These are phyloP conservation scores for Acacia acuminata DNA, from an alignment of 306 rosid species.

Conservation along the genomic window DNA sequence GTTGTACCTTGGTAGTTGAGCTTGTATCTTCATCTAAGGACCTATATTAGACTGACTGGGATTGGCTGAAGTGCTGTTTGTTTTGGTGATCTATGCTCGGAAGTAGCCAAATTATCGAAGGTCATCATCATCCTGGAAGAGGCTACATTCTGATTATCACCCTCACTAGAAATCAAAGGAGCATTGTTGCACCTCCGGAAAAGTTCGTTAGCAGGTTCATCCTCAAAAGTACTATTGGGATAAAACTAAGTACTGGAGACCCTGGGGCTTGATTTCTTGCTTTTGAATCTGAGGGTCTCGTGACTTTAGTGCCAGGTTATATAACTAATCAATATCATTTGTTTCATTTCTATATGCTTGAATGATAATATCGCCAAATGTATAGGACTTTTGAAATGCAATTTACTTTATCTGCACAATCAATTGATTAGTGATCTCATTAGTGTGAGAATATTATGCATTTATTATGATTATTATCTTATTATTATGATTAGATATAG, in stretches of 20 bases:
- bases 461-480: too few species aligned
- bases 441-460: too few species aligned
- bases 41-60: constrained; percentile 25
- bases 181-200: constrained; percentile 49
- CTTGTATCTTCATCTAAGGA: constrained; percentile 24
- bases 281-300: constrained; percentile 39
- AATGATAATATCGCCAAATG: not conserved
- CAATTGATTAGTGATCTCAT: not conserved
- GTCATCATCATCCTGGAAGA: constrained; percentile 37
- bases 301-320: constrained; percentile 32
- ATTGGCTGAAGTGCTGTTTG: constrained; percentile 30
- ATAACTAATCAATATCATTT: constrained; percentile 32
- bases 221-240: constrained; percentile 53
- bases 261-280: constrained; percentile 46
- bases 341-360: not conserved
- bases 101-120: constrained; percentile 39
- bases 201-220: constrained; percentile 50
- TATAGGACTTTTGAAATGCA: not conserved
- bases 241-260: constrained; percentile 45
- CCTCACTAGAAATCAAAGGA: constrained; percentile 34
- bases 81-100: constrained; percentile 28
- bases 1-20: constrained; percentile 17
- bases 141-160: constrained; percentile 29
- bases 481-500: too few species aligned
- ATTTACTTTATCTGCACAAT: too few species aligned